Percentiles rank a stretch among this genome's conserved stretches.
Evolutionary conservation across 371 early-diverging fungal species (phyloP).

Genomic region (Actinomucor elegans): DNA sequence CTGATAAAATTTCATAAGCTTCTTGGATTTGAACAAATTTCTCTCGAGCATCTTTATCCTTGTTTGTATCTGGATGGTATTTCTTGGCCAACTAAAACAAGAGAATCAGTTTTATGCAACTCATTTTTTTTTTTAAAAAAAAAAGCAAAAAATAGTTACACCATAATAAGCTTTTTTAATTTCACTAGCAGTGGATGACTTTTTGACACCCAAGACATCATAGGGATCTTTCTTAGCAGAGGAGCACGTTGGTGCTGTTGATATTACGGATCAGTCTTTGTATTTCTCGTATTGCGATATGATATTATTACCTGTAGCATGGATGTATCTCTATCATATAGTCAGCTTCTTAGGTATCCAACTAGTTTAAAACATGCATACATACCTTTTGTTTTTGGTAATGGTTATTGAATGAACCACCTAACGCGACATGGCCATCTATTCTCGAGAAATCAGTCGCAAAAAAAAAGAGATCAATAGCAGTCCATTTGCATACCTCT

Average conservation of each 20-base stretch:
- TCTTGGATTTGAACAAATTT: slow-evolving; percentile 95
- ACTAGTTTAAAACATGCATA: neutral
- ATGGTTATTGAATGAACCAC: neutral
- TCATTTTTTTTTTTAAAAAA: too few species aligned
- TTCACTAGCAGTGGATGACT: slow-evolving; percentile 75
- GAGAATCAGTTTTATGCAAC: neutral
- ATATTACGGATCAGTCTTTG: neutral
- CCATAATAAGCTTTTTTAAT: slow-evolving; percentile 95
- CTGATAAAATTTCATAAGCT: slow-evolving; percentile 94
- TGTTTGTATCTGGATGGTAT: slow-evolving; percentile 96
- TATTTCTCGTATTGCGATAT: neutral
- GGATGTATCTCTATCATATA: slow-evolving; percentile 18
- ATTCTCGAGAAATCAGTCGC: too few species aligned
- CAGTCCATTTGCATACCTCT: slow-evolving; percentile 2
- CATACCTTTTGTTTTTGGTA: slow-evolving; percentile 10
- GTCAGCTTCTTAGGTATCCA: neutral
- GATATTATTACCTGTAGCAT: slow-evolving; percentile 25
- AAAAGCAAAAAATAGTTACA: slow-evolving; percentile 49
- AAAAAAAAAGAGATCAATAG: too few species aligned
- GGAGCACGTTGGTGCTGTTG: neutral
- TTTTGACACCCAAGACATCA: slow-evolving; percentile 76
- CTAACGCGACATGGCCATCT: slow-evolving; percentile 4
- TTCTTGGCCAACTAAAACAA: slow-evolving; percentile 81
- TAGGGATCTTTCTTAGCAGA: slow-evolving; percentile 75
- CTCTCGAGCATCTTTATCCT: slow-evolving; percentile 83